Percentiles rank a stretch among this genome's conserved stretches.
phyloP scores from a whole-genome alignment of 305 asterid genomes.

The Fraxinus latifolia region DNA sequence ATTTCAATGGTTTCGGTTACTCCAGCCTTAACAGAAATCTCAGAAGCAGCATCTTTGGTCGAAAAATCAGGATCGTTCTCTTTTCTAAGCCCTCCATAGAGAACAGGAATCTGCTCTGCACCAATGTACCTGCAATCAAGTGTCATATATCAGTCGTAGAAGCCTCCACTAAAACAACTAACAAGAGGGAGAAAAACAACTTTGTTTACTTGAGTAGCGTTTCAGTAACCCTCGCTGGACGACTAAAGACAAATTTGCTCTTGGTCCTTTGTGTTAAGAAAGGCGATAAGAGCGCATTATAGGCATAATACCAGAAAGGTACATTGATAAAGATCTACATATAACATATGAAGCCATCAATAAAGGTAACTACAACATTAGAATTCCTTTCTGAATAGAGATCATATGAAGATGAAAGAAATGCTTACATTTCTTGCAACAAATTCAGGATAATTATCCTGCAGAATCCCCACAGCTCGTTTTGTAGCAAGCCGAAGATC shows the following conservation, averaged over 20 bases:
- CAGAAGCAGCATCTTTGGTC: slow-evolving; percentile 41
- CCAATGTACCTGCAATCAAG: slow-evolving; percentile 40
- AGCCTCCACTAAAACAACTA: slow-evolving; percentile 21
- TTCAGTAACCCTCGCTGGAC: slow-evolving; percentile 41
- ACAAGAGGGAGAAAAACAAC: background rate
- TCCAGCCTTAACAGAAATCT: slow-evolving; percentile 48
- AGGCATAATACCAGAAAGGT: slow-evolving; percentile 49
- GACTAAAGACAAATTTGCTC: slow-evolving; percentile 30
- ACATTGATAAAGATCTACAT: slow-evolving; percentile 45
- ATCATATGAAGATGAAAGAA: background rate
- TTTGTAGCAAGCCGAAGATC: slow-evolving; percentile 41
- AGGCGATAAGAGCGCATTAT: slow-evolving; percentile 39
- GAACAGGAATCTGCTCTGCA: slow-evolving; percentile 50
- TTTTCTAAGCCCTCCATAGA: slow-evolving; percentile 62
- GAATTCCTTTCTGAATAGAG: background rate
- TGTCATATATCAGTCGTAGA: background rate
- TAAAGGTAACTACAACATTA: background rate
- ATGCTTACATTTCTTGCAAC: slow-evolving; percentile 39
- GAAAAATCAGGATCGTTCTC: slow-evolving; percentile 64
- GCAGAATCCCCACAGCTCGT: slow-evolving; percentile 34
- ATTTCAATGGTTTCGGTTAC: slow-evolving; percentile 49
- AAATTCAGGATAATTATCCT: slow-evolving; percentile 36
- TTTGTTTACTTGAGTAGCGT: slow-evolving; percentile 42
- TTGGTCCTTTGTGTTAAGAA: slow-evolving; percentile 44
- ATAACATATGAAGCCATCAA: slow-evolving; percentile 5